A percentile compares a stretch with the other conserved stretches of the same genome.
Evolutionary conservation across 1,139 yeast genomes (phyloP).

Genomic region (Geotrichum australiense): DNA sequence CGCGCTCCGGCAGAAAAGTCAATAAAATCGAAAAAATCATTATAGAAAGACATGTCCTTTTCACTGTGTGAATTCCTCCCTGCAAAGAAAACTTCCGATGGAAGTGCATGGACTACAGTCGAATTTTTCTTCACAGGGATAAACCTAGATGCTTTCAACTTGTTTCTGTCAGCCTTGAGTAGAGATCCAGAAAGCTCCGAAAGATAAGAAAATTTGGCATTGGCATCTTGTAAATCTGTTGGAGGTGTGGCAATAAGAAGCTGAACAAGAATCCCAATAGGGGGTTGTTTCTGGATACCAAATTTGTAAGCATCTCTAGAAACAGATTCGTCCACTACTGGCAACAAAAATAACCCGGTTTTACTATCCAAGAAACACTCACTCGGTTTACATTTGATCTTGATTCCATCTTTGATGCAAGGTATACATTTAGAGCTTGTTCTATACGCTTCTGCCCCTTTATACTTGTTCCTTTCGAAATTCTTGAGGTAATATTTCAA

Average conservation of each 20-base stretch:
- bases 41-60: constrained; percentile 23
- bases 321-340: constrained; percentile 27
- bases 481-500: constrained; percentile 22
- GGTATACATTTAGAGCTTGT: constrained; percentile 25
- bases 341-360: constrained; percentile 30
- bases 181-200: constrained; percentile 26
- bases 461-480: constrained; percentile 23
- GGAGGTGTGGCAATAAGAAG: constrained; percentile 27
- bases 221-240: constrained; percentile 21
- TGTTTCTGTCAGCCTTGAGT: constrained; percentile 20
- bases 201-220: constrained; percentile 30
- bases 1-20: constrained; percentile 25
- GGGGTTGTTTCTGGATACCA: constrained; percentile 32
- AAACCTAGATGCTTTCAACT: constrained; percentile 22
- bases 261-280: constrained; percentile 22
- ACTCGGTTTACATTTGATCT: constrained; percentile 23
- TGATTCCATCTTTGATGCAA: constrained; percentile 19
- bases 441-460: constrained; percentile 18
- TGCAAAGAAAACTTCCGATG: constrained; percentile 26
- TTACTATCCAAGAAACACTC: constrained; percentile 27
- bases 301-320: constrained; percentile 30
- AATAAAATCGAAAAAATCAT: constrained; percentile 31
- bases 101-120: constrained; percentile 18
- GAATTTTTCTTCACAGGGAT: constrained; percentile 26
- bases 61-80: constrained; percentile 5